Evolutionary conservation across 495 filamentous ascomycete genomes (phyloP), one percentile per base, ranked within the genome.

Genomic region (Tricharina praecox): DNA sequence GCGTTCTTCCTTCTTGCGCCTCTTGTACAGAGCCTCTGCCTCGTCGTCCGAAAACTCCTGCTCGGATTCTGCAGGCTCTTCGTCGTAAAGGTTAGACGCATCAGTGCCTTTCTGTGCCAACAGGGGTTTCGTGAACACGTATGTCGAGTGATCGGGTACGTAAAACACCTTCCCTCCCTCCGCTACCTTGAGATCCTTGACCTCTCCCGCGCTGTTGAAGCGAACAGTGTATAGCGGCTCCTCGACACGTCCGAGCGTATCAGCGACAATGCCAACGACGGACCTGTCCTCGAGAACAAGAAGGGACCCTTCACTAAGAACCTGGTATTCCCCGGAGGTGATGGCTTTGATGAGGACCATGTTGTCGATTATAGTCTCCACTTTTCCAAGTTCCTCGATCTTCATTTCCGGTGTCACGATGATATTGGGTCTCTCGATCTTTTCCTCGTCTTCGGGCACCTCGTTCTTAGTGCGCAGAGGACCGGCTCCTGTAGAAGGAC

Each of bases 41-140:
- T 96, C 90, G 52, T 97, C 90, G 53, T 96, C 90, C 0, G 86
- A 94, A 57, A 95, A 96, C 56, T 95, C 90, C 25, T 83, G 70
- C 58, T 95, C 87, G 13, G 85, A 79, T 20, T 79, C 81, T 1
- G 64, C 73, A n/a, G 85, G 69, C 64, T 95, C 88, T 58, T 97
- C 90, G 53, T 97, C 90, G 60, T 92, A 77, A 46, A 92, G 68
- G 57, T 95, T 94, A 32, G 84, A 92, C 0, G 90, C 88, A 64
- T 97, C 90, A 13, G 84, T 84, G 48, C 81, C 81, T 63, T 92
- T 95, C 45, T 76, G 53, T 20, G 70, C 69, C 61, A 80, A 80
- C 36, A 95, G 63, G 3, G 76, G 69, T 62, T 90, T 72, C 0
- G 88, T 93, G 56, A 93, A 86, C 13, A 92, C 82, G 47, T 78